phyloP scores from a whole-genome alignment of 2,329 filamentous ascomycete genomes.

The Fusarium newnesense region DNA sequence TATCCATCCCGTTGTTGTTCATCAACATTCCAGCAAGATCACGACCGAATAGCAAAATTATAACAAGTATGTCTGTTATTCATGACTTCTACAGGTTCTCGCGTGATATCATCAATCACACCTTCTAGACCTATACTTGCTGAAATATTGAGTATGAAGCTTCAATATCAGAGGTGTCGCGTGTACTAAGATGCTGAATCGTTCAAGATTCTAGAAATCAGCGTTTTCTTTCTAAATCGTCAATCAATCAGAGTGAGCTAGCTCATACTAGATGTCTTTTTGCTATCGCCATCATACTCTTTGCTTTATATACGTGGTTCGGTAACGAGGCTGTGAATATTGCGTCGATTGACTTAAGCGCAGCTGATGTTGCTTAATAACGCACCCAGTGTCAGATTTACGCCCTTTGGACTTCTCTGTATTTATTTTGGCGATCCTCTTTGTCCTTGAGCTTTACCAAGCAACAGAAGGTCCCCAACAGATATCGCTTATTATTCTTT shows the following conservation, averaged over 20 bases:
- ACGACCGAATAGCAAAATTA: neutral
- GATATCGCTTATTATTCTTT: neutral
- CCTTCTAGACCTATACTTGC: fast-evolving
- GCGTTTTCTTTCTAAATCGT: fast-evolving
- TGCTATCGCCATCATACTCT: fast-evolving
- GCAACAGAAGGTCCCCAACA: fast-evolving
- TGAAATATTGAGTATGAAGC: fast-evolving
- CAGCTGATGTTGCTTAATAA: conserved; percentile 11
- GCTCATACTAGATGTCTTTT: fast-evolving
- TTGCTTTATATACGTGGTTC: neutral
- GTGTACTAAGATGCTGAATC: fast-evolving
- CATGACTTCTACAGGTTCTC: fast-evolving
- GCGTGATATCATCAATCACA: neutral
- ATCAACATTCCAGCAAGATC: fast-evolving
- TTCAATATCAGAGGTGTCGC: fast-evolving
- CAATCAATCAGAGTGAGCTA: neutral
- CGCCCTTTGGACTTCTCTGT: neutral
- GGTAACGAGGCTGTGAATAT: neutral
- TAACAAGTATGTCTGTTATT: fast-evolving
- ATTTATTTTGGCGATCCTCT: neutral
- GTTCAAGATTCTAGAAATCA: neutral
- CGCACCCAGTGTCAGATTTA: neutral
- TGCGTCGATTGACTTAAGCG: neutral
- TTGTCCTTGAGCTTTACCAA: neutral
- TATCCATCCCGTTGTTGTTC: neutral